phyloP scores from a whole-genome alignment of 345 rosid genomes.

The Linum lewisii region DNA sequence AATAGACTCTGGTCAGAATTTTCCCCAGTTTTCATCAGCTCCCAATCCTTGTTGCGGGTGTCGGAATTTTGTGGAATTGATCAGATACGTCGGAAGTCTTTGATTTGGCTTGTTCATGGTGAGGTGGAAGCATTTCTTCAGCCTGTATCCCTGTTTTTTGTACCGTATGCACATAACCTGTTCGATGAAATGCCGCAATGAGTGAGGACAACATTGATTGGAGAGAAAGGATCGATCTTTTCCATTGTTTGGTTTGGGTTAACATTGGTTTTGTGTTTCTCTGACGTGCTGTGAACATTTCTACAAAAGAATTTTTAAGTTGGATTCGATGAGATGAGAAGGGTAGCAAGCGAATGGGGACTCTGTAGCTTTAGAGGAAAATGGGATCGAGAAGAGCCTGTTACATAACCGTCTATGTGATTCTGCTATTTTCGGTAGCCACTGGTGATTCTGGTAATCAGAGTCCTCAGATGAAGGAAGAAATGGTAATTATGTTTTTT shows the following conservation, averaged over 20 bases:
- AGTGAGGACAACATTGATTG: background rate
- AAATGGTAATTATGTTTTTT: conserved; percentile 18
- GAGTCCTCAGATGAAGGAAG: conserved; percentile 10
- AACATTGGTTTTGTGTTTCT: background rate
- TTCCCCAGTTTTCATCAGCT: too few relatives aligned
- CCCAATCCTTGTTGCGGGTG: too few relatives aligned
- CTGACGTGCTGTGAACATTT: background rate
- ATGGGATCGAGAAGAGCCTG: conserved; percentile 30
- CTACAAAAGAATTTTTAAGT: background rate
- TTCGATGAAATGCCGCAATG: background rate
- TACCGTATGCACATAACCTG: background rate
- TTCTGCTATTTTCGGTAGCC: conserved; percentile 28
- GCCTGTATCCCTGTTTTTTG: too few relatives aligned
- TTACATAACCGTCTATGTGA: conserved; percentile 18
- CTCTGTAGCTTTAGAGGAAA: conserved; percentile 18
- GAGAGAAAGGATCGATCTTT: background rate
- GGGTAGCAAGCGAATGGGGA: conserved; percentile 22
- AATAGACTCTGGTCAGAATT: too few relatives aligned
- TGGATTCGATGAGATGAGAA: conserved; percentile 39
- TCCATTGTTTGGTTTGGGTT: background rate
- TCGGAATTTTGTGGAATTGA: too few relatives aligned
- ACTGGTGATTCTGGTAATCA: conserved; percentile 13
- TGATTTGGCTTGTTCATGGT: too few relatives aligned
- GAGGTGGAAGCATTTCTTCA: too few relatives aligned
- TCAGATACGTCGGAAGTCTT: too few relatives aligned